A percentile compares a stretch with the other conserved stretches of the same genome.
These are phyloP conservation scores for Ottelia alismoides DNA, from an alignment of 106 monocot genomes.

Conservation along the genomic window DNA sequence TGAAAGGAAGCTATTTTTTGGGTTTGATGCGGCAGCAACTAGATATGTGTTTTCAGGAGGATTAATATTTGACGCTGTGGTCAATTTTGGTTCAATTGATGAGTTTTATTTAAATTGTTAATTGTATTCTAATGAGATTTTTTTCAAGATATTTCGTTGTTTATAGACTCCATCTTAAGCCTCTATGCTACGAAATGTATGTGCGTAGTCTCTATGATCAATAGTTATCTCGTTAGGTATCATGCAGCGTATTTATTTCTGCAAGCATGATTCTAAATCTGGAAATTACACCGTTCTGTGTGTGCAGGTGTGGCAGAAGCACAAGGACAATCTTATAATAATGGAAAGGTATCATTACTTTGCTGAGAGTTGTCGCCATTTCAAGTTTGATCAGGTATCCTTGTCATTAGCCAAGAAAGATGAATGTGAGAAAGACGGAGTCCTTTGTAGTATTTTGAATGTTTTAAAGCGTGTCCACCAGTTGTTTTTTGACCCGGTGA, in stretches of 20 bases:
- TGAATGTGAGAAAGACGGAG: constrained; percentile 78
- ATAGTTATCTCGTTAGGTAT: too few species aligned
- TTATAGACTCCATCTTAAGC: neutral
- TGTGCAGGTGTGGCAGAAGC: constrained; percentile 79
- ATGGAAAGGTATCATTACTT: constrained; percentile 99
- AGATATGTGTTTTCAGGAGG: too few species aligned
- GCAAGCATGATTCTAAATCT: neutral
- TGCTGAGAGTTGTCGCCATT: constrained; percentile 57
- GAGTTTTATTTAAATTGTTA: too few species aligned
- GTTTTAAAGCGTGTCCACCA: constrained; percentile 61
- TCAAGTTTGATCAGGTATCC: constrained; percentile 30
- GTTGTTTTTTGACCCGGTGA: constrained; percentile 77
- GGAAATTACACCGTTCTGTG: neutral
- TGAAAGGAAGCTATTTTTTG: too few species aligned
- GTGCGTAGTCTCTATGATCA: too few species aligned
- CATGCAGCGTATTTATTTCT: neutral
- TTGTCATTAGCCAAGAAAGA: constrained; percentile 56
- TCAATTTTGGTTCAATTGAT: too few species aligned
- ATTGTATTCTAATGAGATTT: neutral
- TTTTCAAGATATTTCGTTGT: neutral
- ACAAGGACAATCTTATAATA: constrained; percentile 74
- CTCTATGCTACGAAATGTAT: neutral
- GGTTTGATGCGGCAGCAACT: too few species aligned
- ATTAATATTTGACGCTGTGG: too few species aligned
- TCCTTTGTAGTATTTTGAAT: constrained; percentile 46